Conservation (phyloP, 148 eudicot species). For the Rheum nobile region DNA sequence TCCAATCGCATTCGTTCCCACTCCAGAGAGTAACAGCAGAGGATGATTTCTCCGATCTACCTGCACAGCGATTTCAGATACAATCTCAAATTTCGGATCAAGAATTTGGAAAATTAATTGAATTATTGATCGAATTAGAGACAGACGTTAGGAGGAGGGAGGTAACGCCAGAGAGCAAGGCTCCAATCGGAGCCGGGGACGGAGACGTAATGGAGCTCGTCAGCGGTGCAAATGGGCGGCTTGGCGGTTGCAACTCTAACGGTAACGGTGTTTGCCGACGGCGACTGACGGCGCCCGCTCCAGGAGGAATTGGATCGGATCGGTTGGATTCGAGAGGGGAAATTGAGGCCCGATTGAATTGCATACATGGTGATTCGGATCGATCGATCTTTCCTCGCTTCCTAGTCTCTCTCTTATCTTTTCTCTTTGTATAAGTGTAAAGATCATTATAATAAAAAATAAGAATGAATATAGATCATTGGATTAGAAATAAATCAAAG, state of each 20-base stretch:
- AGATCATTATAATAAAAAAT: no score
- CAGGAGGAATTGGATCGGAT: not conserved
- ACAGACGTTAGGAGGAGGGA: conserved; percentile 20
- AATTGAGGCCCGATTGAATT: not conserved
- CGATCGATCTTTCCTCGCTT: not conserved
- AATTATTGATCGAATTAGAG: not conserved
- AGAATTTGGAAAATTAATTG: not conserved
- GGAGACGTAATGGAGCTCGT: conserved; percentile 86
- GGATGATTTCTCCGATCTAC: conserved; percentile 36
- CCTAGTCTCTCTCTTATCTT: not conserved
- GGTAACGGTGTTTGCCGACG: not conserved
- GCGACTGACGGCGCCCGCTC: not conserved
- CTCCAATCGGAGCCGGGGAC: conserved; percentile 60
- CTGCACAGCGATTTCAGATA: conserved; percentile 9
- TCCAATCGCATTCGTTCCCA: conserved; percentile 48
- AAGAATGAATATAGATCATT: no score
- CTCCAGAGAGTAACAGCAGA: conserved; percentile 32
- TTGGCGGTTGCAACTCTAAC: conserved; percentile 14
- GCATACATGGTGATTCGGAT: not conserved
- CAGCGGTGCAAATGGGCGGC: conserved; percentile 86
- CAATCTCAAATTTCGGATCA: not conserved
- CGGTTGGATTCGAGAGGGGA: not conserved
- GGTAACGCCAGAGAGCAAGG: conserved; percentile 93
- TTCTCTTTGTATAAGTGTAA: no score
- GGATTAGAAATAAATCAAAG: no score